Evolutionary conservation across 2,329 filamentous ascomycete species (phyloP).

Genomic region (Canariomyces notabilis): DNA sequence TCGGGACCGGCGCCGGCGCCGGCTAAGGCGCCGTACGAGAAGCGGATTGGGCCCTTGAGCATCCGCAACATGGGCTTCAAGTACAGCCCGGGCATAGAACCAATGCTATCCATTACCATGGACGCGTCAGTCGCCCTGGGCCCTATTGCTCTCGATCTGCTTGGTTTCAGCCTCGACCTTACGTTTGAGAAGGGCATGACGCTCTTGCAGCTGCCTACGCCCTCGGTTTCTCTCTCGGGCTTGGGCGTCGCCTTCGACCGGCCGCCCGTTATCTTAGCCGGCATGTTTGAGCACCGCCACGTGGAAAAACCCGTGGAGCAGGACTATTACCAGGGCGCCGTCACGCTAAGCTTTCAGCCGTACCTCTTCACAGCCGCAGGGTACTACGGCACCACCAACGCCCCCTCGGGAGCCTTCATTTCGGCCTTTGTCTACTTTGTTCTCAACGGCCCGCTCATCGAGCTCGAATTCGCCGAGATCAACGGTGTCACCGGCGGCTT

Average conservation of each 20-base stretch:
- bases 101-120: constrained; percentile 28
- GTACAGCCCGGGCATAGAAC: constrained; percentile 27
- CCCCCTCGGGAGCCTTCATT: neutral
- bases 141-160: constrained; percentile 30
- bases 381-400: constrained; percentile 29
- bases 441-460: constrained; percentile 34
- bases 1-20: neutral
- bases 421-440: neutral
- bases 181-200: constrained; percentile 13
- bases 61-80: constrained; percentile 33
- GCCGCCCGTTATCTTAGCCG: constrained; percentile 33
- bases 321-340: constrained; percentile 34
- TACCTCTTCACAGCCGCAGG: constrained; percentile 37
- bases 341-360: constrained; percentile 30
- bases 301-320: constrained; percentile 5
- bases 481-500: constrained; percentile 35
- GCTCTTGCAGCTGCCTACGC: constrained; percentile 5
- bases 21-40: constrained; percentile 2
- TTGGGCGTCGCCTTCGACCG: constrained; percentile 31
- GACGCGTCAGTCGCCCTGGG: constrained; percentile 33
- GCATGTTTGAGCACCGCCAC: constrained; percentile 30
- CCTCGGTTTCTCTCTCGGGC: constrained; percentile 28
- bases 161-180: constrained; percentile 32
- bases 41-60: constrained; percentile 26
- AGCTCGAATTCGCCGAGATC: constrained; percentile 35